Evolutionary conservation across 2,329 filamentous ascomycete species (phyloP).

Genomic region (Pseudopithomyces chartarum): DNA sequence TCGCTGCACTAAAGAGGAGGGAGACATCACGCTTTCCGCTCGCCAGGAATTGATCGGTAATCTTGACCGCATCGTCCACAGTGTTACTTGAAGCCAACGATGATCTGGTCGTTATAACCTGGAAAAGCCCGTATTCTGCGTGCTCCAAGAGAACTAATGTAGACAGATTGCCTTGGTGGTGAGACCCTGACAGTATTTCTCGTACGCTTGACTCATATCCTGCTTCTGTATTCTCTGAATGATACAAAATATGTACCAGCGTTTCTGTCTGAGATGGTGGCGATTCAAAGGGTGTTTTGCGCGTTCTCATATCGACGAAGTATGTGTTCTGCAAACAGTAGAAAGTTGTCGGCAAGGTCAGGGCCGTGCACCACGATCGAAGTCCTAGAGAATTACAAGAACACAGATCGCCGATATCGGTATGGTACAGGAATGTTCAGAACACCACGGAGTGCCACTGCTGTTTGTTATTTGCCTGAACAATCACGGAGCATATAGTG

Average conservation of each 20-base stretch:
- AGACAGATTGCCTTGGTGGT: neutral
- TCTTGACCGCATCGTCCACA: slow-evolving; percentile 2
- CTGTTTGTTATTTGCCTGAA: neutral
- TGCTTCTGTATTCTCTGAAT: neutral
- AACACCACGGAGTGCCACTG: neutral
- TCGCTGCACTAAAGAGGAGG: neutral
- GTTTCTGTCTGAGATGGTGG: neutral
- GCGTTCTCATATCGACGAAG: neutral
- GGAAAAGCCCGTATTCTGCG: neutral
- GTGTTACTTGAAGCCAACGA: slow-evolving; percentile 3
- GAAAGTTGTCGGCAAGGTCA: neutral
- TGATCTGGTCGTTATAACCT: neutral
- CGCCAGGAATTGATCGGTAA: neutral
- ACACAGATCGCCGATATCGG: neutral
- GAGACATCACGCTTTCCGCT: neutral
- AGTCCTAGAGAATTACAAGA: neutral
- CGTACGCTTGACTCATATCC: slow-evolving; percentile 1
- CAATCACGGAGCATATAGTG: neutral
- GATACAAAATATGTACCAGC: neutral
- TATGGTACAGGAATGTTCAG: neutral
- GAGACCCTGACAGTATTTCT: neutral
- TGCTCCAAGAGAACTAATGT: neutral
- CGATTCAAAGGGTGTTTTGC: neutral
- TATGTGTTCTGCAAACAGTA: neutral
- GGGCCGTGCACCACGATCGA: neutral